Evolutionary conservation across 495 filamentous ascomycete species (phyloP), one percentile per base, ranked within the genome.

Genomic region (Neurospora tetrasperma): DNA sequence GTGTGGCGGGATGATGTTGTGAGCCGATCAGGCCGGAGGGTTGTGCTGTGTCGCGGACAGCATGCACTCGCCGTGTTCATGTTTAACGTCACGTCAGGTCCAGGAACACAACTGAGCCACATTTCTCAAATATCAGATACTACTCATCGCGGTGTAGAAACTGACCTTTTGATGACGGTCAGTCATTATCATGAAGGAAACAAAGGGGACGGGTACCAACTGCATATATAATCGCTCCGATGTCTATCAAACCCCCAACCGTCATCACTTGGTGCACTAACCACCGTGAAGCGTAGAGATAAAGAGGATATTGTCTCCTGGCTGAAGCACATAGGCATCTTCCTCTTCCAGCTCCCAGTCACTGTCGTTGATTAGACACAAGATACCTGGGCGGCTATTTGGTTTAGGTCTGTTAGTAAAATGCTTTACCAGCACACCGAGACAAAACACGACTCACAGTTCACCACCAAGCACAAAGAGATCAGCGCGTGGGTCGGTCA

Each of bases 301-400:
- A 81, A 99, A 99, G 70, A 98, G 84, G 78, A 99, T 92, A 77
- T 92, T 94, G 82, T 99, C 96, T 35, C 89, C 86, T 31, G 84
- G 79, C 81, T 94, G 89, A 71, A 98, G 84, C 78, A 93, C 90
- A 80, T 97, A 98, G 72, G 86, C 86, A 75, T 94, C 94, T 81
- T 98, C 94, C 9, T 94, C 96, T 82, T 98, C 96, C 16, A 99
- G 88, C 82, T 98, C 94, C 96, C 96, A 99, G 79, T 99, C 96
- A 54, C 92, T 91, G 76, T 99, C 95, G 80, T 99, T 99, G 81
- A 99, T 94, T 72, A 99, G 84, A 18, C 98, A 96, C 69, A 99
- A 88, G 77, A 98, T 97, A n/a, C 96, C 96, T 7, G 96, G 95
- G 69, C 96, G 93, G 42, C 96, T 98, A 76, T 46, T 72, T 11